phyloP scores from a whole-genome alignment of 192 early-diverging fungal species.

The Entomortierella lignicola region DNA sequence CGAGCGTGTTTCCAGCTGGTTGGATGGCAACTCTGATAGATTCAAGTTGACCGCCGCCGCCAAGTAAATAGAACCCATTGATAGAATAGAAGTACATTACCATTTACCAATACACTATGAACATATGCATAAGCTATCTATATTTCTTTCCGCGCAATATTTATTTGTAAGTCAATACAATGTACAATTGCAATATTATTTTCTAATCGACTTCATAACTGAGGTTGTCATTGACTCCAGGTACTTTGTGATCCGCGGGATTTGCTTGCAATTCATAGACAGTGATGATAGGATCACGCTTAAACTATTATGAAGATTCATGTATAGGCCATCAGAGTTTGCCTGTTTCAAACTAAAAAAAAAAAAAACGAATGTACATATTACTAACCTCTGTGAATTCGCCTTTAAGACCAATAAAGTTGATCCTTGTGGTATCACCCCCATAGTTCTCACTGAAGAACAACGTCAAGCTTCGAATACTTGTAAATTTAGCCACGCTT shows the following conservation, averaged over 20 bases:
- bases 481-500: slow-evolving; percentile 80
- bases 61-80: neutral
- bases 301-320: slow-evolving; percentile 55
- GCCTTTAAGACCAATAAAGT: slow-evolving; percentile 91
- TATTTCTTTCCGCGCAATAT: too few relatives aligned
- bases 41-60: slow-evolving; percentile 35
- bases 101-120: neutral
- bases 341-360: too few relatives aligned
- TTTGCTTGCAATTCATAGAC: slow-evolving; percentile 80
- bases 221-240: slow-evolving; percentile 57
- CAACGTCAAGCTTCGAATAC: slow-evolving; percentile 82
- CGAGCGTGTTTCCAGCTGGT: slow-evolving; percentile 85
- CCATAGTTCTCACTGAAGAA: slow-evolving; percentile 87
- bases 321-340: neutral
- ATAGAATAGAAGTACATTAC: neutral
- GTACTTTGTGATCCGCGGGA: slow-evolving; percentile 77
- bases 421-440: slow-evolving; percentile 78
- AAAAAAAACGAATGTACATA: too few relatives aligned
- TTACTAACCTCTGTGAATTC: slow-evolving; percentile 79
- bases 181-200: too few relatives aligned
- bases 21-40: slow-evolving; percentile 59
- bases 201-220: slow-evolving; percentile 61
- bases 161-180: too few relatives aligned
- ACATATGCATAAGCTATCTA: neutral
- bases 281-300: slow-evolving; percentile 75